Conservation (phyloP, 495 filamentous ascomycete species). For the Elaphomyces granulatus region DNA sequence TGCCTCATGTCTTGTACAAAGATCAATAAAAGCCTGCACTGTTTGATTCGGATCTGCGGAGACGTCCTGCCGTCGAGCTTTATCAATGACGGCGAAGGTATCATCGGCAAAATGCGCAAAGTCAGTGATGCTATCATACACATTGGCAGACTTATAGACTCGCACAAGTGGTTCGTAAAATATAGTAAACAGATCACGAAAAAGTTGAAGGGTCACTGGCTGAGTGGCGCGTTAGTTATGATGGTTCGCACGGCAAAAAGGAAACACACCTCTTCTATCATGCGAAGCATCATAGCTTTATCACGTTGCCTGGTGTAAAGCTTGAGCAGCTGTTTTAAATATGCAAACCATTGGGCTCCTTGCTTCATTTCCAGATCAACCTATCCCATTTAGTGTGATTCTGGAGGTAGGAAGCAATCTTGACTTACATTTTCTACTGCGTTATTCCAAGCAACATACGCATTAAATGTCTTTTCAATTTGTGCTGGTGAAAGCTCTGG, state of each 20-base stretch:
- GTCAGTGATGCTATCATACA: conserved; percentile 92
- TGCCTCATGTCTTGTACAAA: conserved; percentile 86
- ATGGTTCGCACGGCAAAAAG: neutral
- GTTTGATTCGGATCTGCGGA: conserved; percentile 95
- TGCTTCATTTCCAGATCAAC: conserved; percentile 70
- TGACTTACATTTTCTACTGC: conserved; percentile 67
- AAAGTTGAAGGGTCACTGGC: conserved; percentile 79
- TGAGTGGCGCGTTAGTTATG: conserved; percentile 5
- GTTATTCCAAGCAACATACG: conserved; percentile 92
- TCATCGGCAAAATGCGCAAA: conserved; percentile 90
- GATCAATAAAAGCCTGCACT: conserved; percentile 95
- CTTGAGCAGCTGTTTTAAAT: conserved; percentile 91
- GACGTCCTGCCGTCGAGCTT: conserved; percentile 79
- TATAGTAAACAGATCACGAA: conserved; percentile 93
- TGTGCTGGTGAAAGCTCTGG: conserved; percentile 58
- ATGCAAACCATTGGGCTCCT: conserved; percentile 79
- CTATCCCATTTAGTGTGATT: conserved; percentile 11
- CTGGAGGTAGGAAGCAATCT: conserved; percentile 3
- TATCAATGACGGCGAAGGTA: conserved; percentile 75
- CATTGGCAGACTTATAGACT: conserved; percentile 97
- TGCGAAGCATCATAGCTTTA: conserved; percentile 91
- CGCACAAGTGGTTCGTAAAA: conserved; percentile 96
- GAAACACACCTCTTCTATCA: conserved; percentile 61
- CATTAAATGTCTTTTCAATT: conserved; percentile 73
- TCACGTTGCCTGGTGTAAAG: conserved; percentile 82